Conservation (phyloP, 495 filamentous ascomycete genomes). For the Neurospora sp. region DNA sequence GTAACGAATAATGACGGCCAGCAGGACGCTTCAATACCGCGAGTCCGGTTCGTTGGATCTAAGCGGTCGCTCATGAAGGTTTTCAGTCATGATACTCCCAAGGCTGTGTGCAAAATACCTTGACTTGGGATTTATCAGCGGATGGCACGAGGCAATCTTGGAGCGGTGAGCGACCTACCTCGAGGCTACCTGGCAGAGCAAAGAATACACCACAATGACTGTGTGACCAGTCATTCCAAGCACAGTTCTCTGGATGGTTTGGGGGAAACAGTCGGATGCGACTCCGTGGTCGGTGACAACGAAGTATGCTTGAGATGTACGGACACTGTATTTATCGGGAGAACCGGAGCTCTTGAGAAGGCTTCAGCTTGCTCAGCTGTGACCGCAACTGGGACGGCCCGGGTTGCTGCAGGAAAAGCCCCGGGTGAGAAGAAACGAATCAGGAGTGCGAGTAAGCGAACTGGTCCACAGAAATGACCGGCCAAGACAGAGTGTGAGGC, state of each 20-base stretch:
- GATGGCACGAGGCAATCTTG: background rate
- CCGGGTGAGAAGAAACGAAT: slow-evolving; percentile 15
- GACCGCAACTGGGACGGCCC: background rate
- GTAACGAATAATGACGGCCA: background rate
- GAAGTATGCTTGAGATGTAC: background rate
- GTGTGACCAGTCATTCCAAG: background rate
- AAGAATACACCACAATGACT: background rate
- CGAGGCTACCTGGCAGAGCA: background rate
- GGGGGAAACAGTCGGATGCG: background rate
- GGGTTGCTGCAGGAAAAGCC: background rate
- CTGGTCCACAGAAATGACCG: background rate
- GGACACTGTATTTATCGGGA: background rate
- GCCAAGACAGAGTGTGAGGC: background rate
- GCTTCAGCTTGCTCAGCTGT: background rate
- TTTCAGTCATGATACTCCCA: background rate
- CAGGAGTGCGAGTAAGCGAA: slow-evolving; percentile 22
- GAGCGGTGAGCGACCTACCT: background rate
- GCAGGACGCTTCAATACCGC: background rate
- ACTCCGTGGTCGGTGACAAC: background rate
- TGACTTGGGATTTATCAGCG: background rate
- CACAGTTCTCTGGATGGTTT: background rate
- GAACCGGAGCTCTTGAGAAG: background rate
- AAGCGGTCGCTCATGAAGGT: background rate
- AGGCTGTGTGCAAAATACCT: background rate
- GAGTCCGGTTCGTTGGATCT: background rate